These are phyloP conservation scores for Talaromyces atroroseus DNA, from an alignment of 2,329 filamentous ascomycete species.

Conservation along the genomic window DNA sequence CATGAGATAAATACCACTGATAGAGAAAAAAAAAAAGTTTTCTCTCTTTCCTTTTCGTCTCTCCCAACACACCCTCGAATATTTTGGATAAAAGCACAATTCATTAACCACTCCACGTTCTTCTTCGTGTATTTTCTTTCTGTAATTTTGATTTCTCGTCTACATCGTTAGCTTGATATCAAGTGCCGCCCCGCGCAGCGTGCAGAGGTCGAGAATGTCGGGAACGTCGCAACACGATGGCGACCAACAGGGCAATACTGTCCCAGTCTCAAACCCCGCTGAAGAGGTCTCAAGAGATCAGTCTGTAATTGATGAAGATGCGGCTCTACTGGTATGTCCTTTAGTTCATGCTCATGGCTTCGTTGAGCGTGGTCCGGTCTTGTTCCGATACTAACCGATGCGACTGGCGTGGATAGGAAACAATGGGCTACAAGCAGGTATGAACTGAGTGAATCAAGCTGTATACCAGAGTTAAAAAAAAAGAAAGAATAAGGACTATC, in stretches of 20 bases:
- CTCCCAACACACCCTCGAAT: too few relatives aligned
- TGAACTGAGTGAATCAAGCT: neutral
- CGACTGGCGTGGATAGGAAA: slow-evolving; percentile 28
- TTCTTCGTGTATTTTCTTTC: too few relatives aligned
- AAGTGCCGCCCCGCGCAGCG: neutral
- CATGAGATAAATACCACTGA: too few relatives aligned
- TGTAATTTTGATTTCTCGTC: neutral
- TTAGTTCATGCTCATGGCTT: neutral
- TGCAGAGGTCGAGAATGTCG: neutral
- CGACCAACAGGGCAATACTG: neutral
- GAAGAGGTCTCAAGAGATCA: slow-evolving; percentile 11
- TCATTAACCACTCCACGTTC: too few relatives aligned
- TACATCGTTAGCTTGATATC: neutral
- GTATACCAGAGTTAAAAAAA: neutral
- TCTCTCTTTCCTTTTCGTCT: too few relatives aligned
- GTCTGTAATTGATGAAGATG: slow-evolving; percentile 13
- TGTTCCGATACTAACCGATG: slow-evolving; percentile 8
- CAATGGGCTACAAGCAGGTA: slow-evolving; percentile 54
- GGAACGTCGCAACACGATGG: slow-evolving; percentile 1
- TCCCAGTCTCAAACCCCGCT: neutral
- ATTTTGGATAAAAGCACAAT: too few relatives aligned
- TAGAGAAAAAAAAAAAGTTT: too few relatives aligned
- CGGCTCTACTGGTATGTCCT: slow-evolving; percentile 11
- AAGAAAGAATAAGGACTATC: slow-evolving; percentile 1
- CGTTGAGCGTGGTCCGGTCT: neutral